Base-by-base conservation (phyloP, 768 basidiomycete species). In the Serendipita vermifera region DNA sequence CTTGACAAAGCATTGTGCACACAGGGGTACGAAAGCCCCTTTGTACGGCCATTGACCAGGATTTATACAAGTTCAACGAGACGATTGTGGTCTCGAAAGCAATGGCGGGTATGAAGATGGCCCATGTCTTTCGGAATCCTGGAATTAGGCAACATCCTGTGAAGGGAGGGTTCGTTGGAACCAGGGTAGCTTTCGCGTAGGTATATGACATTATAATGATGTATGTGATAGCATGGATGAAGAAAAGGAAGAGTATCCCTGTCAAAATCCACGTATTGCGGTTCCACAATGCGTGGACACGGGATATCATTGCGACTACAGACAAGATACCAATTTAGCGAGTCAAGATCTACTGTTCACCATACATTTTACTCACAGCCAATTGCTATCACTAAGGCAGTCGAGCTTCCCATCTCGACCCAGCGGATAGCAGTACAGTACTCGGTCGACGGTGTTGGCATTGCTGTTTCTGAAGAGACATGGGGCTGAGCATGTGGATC, bases 231-330 rank as follows among this genome's bases (percentile, higher is more conserved):
- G 29, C 9, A 2, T 51, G 5, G 7, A 51, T 15, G 2, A 51
- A 15, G 27, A 51, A 7, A 9, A 20, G n/a, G 7, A 29, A 15
- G 5, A 29, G 5, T 1, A 31, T 51, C 20, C 24, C 5, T 15
- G 31, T 1, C 5, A 51, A 29, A 29, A 51, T 11, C 15, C 4
- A 29, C n/a, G 22, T 2, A 5, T 20, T 26, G 7, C 46, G 46
- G 22, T 51, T 51, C 46, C 46, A 51, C 9, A 51, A 29, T 3
- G 46, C 46, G 31, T 51, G 31, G 20, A 51, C 27, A 20, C 46
- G 46, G 22, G 46, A 51, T 20, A 51, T 31, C 22, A 51, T 20
- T 51, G 27, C 27, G n/a, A 51, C 46, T 51, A n/a, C n/a, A n/a
- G n/a, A n/a, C 29, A 11, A 43, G 9, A 2, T 22, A 22, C 15